Percentiles rank a stretch among this genome's conserved stretches.
These are phyloP conservation scores for Oryza longistaminata DNA, from an alignment of 176 grass and related monocot genomes.

Conservation along the genomic window DNA sequence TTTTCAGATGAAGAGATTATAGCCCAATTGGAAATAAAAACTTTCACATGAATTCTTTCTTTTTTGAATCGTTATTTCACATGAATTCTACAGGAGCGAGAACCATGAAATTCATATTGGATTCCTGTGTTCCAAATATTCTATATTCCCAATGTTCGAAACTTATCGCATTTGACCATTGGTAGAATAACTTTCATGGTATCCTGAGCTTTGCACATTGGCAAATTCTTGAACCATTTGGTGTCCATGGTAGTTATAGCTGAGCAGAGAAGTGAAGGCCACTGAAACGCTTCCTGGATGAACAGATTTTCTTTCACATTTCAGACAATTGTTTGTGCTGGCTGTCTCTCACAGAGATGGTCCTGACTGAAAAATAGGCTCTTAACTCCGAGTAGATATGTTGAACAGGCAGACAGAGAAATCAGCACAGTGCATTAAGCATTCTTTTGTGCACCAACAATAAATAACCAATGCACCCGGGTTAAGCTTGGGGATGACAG, in stretches of 20 bases:
- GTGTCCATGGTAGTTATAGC: background rate
- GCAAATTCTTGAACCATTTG: conserved; percentile 9
- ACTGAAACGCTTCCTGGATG: conserved; percentile 13
- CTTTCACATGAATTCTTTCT: background rate
- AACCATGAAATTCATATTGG: no score
- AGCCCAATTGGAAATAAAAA: background rate
- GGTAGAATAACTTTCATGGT: background rate
- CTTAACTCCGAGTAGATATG: conserved; percentile 33
- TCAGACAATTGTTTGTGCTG: conserved; percentile 17
- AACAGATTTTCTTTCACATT: background rate
- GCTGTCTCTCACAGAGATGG: conserved; percentile 11
- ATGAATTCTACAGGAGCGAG: no score
- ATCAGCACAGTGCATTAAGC: conserved; percentile 11
- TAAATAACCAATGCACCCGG: background rate
- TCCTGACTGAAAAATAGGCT: background rate
- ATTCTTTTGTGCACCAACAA: background rate
- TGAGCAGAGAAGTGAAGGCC: background rate
- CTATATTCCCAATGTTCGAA: background rate
- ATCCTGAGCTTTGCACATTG: background rate
- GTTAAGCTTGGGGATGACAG: background rate
- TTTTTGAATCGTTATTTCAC: no score
- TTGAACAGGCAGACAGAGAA: background rate
- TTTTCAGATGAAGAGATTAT: background rate
- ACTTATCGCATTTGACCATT: background rate
- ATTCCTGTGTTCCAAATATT: background rate